A percentile compares a stretch with the other conserved stretches of the same genome.
Evolutionary conservation across 495 filamentous ascomycete species (phyloP).

Genomic region (Bathelium albidoporum): DNA sequence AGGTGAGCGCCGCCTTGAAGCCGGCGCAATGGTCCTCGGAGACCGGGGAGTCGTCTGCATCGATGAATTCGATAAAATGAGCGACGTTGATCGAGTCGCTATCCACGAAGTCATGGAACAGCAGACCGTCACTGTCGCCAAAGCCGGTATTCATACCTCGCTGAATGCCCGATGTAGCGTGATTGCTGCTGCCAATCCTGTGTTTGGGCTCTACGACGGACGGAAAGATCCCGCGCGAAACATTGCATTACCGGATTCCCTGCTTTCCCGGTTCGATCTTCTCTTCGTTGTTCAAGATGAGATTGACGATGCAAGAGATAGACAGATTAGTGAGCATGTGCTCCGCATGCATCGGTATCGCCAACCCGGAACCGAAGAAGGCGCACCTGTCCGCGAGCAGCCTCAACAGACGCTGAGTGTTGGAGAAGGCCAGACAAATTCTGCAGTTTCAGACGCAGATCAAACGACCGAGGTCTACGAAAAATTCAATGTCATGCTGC

Average conservation of each 20-base stretch:
- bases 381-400: constrained; percentile 87
- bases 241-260: constrained; percentile 93
- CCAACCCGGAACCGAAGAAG: constrained; percentile 88
- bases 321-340: constrained; percentile 91
- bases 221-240: constrained; percentile 99
- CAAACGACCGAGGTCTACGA: constrained; percentile 84
- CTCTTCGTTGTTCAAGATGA: constrained; percentile 97
- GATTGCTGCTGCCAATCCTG: constrained; percentile 92
- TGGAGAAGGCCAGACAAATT: constrained; percentile 58
- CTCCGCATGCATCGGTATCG: constrained; percentile 96
- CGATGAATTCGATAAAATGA: constrained; percentile 99
- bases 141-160: constrained; percentile 96
- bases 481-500: constrained; percentile 92
- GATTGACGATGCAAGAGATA: constrained; percentile 84
- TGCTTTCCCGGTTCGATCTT: constrained; percentile 97
- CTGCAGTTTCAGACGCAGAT: constrained; percentile 39
- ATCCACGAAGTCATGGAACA: constrained; percentile 99
- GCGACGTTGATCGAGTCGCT: constrained; percentile 91
- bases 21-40: constrained; percentile 96
- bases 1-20: constrained; percentile 86
- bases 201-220: constrained; percentile 96
- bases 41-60: constrained; percentile 98
- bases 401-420: constrained; percentile 77
- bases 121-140: constrained; percentile 97
- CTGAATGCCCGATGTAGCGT: constrained; percentile 96